These are phyloP conservation scores for Barnettozyma vustinii DNA, from an alignment of 805 yeast species.

Conservation along the genomic window DNA sequence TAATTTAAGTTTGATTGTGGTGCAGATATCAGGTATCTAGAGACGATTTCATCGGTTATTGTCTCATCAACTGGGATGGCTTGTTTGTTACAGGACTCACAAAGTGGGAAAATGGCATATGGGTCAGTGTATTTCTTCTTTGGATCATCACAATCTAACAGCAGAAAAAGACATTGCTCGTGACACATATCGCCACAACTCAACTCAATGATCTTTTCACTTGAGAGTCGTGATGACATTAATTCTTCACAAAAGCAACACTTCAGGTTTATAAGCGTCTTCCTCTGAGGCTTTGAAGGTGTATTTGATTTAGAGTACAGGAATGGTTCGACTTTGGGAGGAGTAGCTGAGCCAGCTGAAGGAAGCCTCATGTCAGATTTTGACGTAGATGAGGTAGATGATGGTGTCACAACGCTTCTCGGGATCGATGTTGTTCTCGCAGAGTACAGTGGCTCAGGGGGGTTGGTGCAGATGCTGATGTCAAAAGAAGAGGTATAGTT, in stretches of 20 bases:
- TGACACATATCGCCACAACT: constrained; percentile 42
- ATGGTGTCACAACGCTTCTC: constrained; percentile 3
- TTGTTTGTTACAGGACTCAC: constrained; percentile 17
- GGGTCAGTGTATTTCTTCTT: constrained; percentile 2
- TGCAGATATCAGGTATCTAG: constrained; percentile 15
- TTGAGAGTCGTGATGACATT: constrained; percentile 30
- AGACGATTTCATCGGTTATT: constrained; percentile 15
- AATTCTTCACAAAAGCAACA: constrained; percentile 43
- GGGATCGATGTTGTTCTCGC: constrained; percentile 20
- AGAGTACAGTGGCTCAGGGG: constrained; percentile 2
- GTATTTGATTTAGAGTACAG: constrained; percentile 8
- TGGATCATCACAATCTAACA: constrained; percentile 9
- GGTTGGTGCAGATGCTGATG: background rate
- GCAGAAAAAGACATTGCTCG: constrained; percentile 37
- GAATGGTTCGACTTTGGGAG: constrained; percentile 20
- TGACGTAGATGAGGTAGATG: background rate
- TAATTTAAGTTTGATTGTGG: constrained; percentile 3
- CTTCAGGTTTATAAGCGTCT: constrained; percentile 13
- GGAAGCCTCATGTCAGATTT: background rate
- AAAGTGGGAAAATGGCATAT: constrained; percentile 20
- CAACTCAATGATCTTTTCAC: constrained; percentile 34
- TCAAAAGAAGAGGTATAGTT: background rate
- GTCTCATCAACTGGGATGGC: constrained; percentile 22
- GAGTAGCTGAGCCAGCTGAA: background rate
- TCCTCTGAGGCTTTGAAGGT: constrained; percentile 15